These are phyloP conservation scores for Lasiodiplodia sp. DNA, from an alignment of 2,329 filamentous ascomycete species.

Conservation along the genomic window DNA sequence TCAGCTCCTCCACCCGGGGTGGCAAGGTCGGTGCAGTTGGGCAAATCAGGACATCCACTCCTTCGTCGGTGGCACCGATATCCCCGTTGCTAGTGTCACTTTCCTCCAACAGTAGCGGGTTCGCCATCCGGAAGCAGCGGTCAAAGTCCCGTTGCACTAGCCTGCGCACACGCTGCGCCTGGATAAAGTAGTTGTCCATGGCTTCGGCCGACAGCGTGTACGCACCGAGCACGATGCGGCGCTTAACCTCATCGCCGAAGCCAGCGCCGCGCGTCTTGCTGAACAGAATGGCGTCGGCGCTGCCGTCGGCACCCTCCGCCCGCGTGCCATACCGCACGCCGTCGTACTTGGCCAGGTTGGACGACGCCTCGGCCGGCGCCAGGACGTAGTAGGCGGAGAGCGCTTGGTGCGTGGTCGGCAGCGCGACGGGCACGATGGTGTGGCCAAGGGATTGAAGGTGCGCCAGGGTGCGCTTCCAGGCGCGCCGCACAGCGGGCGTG, in stretches of 20 bases:
- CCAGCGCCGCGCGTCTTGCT: constrained; percentile 74
- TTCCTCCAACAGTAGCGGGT: constrained; percentile 63
- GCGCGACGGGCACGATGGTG: constrained; percentile 75
- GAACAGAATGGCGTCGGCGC: constrained; percentile 65
- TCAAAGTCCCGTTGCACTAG: constrained; percentile 90
- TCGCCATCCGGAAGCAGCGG: constrained; percentile 71
- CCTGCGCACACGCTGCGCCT: constrained; percentile 86
- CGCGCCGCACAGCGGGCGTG: constrained; percentile 69
- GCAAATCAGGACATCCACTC: constrained; percentile 85
- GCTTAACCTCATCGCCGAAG: constrained; percentile 85
- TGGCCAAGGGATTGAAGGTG: constrained; percentile 71
- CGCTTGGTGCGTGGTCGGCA: constrained; percentile 84
- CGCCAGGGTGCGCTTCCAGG: constrained; percentile 72
- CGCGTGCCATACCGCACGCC: constrained; percentile 87
- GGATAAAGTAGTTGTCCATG: constrained; percentile 95
- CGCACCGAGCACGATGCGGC: constrained; percentile 86
- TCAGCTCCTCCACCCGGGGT: constrained; percentile 64
- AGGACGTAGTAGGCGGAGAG: constrained; percentile 95
- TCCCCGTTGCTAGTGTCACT: not conserved
- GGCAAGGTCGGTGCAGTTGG: constrained; percentile 84
- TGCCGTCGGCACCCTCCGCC: constrained; percentile 60
- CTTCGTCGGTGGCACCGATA: constrained; percentile 52
- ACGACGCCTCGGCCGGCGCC: constrained; percentile 92
- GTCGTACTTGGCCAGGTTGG: constrained; percentile 96
- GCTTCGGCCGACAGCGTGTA: constrained; percentile 90